phyloP scores from a whole-genome alignment of 352 stramenopile species.

The Albugo candida region DNA sequence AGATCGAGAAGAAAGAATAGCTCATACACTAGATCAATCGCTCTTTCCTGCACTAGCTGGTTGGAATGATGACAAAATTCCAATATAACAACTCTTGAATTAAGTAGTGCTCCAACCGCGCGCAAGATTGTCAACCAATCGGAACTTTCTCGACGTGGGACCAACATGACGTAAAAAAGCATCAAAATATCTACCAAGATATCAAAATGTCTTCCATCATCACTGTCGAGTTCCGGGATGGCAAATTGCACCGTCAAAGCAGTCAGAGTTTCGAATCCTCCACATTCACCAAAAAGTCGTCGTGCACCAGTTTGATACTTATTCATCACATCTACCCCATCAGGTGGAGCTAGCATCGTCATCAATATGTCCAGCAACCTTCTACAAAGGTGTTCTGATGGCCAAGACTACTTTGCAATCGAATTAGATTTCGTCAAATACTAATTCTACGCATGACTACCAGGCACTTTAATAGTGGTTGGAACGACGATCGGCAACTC shows the following conservation, averaged over 20 bases:
- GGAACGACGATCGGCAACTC: slow-evolving; percentile 64
- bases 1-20: slow-evolving; percentile 52
- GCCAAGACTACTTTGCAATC: background rate
- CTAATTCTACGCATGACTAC: slow-evolving; percentile 8
- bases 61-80: slow-evolving; percentile 38
- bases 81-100: slow-evolving; percentile 41
- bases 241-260: slow-evolving; percentile 41
- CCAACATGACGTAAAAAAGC: slow-evolving; percentile 45
- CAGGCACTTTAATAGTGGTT: slow-evolving; percentile 57
- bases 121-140: slow-evolving; percentile 27
- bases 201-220: no score
- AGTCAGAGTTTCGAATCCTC: slow-evolving; percentile 44
- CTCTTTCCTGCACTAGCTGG: slow-evolving; percentile 22
- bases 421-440: background rate
- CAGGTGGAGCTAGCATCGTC: slow-evolving; percentile 33
- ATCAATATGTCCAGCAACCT: slow-evolving; percentile 43
- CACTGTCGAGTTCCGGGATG: slow-evolving; percentile 8
- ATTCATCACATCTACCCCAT: slow-evolving; percentile 23
- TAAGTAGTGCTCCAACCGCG: slow-evolving; percentile 40
- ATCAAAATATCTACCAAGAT: slow-evolving; percentile 32
- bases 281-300: slow-evolving; percentile 51
- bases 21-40: slow-evolving; percentile 52
- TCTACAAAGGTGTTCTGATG: slow-evolving; percentile 21
- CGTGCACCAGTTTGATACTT: slow-evolving; percentile 56
- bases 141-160: slow-evolving; percentile 24